Percentiles rank a stretch among this genome's conserved stretches.
Evolutionary conservation across 371 early-diverging fungal species (phyloP).

Genomic region (Syncephalis plumigaleata): DNA sequence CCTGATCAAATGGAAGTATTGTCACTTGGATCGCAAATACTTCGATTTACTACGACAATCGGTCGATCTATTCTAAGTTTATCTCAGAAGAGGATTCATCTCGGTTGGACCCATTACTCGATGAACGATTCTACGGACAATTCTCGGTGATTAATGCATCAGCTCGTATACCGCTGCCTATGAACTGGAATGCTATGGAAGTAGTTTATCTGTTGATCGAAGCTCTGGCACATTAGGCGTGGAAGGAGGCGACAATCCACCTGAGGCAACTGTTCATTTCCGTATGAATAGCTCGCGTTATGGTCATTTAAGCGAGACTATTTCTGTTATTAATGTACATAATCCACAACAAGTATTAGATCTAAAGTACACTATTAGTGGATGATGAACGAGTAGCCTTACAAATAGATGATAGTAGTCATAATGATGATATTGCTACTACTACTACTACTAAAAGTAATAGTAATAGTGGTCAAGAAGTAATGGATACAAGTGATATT

Average conservation of each 20-base stretch:
- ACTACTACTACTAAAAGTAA: too few relatives aligned
- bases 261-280: constrained; percentile 34
- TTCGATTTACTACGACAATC: constrained; percentile 63
- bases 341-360: constrained; percentile 43
- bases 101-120: constrained; percentile 33
- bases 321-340: constrained; percentile 47
- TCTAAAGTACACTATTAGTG: constrained; percentile 51
- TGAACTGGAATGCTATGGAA: constrained; percentile 29
- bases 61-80: constrained; percentile 61
- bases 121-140: constrained; percentile 32
- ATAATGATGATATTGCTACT: background rate
- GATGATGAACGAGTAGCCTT: constrained; percentile 19
- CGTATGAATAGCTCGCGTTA: constrained; percentile 29
- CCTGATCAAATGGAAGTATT: constrained; percentile 2
- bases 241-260: constrained; percentile 20
- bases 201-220: constrained; percentile 36
- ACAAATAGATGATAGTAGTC: background rate
- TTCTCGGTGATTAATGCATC: constrained; percentile 42
- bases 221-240: constrained; percentile 36
- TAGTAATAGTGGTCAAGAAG: too few relatives aligned
- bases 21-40: constrained; percentile 41
- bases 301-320: constrained; percentile 38
- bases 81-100: constrained; percentile 31
- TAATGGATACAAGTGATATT: too few relatives aligned
- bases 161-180: constrained; percentile 45